Percentiles rank a stretch among this genome's conserved stretches.
phyloP scores from a whole-genome alignment of 2,329 filamentous ascomycete genomes.

The Aspergillus costaricaensis region DNA sequence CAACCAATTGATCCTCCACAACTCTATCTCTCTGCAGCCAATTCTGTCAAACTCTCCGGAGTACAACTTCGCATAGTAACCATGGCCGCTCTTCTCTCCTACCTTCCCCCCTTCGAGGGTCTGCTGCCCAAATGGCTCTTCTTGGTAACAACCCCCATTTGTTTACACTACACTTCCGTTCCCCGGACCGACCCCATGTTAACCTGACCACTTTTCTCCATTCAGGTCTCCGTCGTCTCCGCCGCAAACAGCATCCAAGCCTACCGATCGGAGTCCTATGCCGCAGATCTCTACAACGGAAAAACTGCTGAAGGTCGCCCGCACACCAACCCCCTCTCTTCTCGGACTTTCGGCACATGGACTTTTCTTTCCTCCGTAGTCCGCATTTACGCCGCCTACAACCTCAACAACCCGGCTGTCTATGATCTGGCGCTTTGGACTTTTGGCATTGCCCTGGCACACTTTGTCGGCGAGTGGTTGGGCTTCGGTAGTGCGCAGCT shows the following conservation, averaged over 20 bases:
- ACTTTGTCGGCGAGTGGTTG: slow-evolving; percentile 80
- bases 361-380: slow-evolving; percentile 76
- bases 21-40: background rate
- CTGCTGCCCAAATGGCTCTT: slow-evolving; percentile 66
- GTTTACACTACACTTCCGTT: background rate
- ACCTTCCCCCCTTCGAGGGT: slow-evolving; percentile 48
- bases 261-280: slow-evolving; percentile 77
- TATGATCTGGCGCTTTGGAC: slow-evolving; percentile 83
- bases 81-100: slow-evolving; percentile 33
- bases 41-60: background rate
- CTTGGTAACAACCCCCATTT: slow-evolving; percentile 47
- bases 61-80: background rate
- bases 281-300: slow-evolving; percentile 73
- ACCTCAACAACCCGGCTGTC: slow-evolving; percentile 69
- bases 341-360: slow-evolving; percentile 84
- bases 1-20: background rate
- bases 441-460: slow-evolving; percentile 73
- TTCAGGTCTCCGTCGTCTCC: slow-evolving; percentile 77
- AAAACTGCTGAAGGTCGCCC: slow-evolving; percentile 57
- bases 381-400: slow-evolving; percentile 80
- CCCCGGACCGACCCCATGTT: background rate
- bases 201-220: background rate
- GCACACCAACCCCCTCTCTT: slow-evolving; percentile 71
- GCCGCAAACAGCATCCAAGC: slow-evolving; percentile 83
- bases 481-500: slow-evolving; percentile 74